Conservation (phyloP, 1,284 basidiomycete species). For the Gymnopus androsaceus region DNA sequence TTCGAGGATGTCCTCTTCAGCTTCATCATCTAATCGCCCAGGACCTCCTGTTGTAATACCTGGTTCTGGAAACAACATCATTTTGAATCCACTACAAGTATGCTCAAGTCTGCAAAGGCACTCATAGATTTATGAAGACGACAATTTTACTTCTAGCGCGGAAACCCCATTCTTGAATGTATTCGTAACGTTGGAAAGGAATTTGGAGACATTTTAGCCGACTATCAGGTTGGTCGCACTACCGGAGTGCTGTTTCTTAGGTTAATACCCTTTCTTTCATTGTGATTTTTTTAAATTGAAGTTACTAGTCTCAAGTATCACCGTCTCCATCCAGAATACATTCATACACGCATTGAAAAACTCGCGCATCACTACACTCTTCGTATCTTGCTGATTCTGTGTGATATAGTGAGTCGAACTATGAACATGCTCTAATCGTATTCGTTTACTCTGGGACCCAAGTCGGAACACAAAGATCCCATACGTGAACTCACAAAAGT, state of each 20-base stretch:
- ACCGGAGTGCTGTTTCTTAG: conserved; percentile 92
- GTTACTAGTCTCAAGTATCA: conserved; percentile 90
- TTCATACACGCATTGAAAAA: conserved; percentile 87
- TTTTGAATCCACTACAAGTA: conserved; percentile 63
- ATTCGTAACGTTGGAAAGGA: conserved; percentile 92
- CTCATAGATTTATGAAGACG: not conserved
- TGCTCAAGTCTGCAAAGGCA: not conserved
- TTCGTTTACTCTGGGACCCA: not conserved
- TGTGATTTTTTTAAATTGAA: not conserved
- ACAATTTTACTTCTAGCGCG: conserved; percentile 51
- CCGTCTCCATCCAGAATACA: conserved; percentile 96
- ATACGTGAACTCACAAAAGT: conserved; percentile 93
- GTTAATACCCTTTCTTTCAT: conserved; percentile 36
- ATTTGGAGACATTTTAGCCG: conserved; percentile 90
- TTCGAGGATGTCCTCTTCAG: not conserved
- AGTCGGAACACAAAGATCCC: conserved; percentile 89
- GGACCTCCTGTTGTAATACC: conserved; percentile 69
- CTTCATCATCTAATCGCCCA: not conserved
- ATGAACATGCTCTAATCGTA: not conserved
- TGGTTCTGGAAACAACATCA: conserved; percentile 71
- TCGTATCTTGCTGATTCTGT: conserved; percentile 87
- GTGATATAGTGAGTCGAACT: conserved; percentile 76
- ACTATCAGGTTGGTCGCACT: conserved; percentile 95
- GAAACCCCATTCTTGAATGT: conserved; percentile 85
- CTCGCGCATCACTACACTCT: conserved; percentile 83